A percentile compares a stretch with the other conserved stretches of the same genome.
Evolutionary conservation across 768 basidiomycete genomes (phyloP).

Genomic region (Leccinum ochraceum): DNA sequence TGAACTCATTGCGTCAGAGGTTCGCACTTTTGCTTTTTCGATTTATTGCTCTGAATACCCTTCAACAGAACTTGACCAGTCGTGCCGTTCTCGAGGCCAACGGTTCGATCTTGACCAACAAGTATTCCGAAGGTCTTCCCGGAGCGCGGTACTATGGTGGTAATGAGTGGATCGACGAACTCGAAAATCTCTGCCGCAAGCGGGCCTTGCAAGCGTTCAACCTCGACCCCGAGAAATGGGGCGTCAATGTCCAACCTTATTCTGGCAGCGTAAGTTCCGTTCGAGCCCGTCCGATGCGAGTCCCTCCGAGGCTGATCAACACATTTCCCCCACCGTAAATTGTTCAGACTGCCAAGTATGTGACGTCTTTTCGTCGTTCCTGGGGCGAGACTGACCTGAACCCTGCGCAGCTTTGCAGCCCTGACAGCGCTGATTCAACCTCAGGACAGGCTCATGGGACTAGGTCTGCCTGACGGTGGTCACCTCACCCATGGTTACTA

Average conservation of each 20-base stretch:
- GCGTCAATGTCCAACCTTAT: constrained; percentile 99
- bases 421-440: constrained; percentile 95
- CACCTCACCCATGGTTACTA: constrained; percentile 98
- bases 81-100: constrained; percentile 97
- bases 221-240: constrained; percentile 92
- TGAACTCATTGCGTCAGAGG: constrained; percentile 99
- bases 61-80: constrained; percentile 89
- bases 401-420: constrained; percentile 78
- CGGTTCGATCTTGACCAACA: constrained; percentile 98
- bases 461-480: constrained; percentile 96
- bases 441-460: constrained; percentile 98
- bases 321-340: background rate
- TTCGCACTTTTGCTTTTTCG: constrained; percentile 34
- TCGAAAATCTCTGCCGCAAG: constrained; percentile 92
- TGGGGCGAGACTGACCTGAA: constrained; percentile 14
- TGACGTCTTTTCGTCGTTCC: constrained; percentile 12
- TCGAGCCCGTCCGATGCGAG: constrained; percentile 14
- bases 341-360: constrained; percentile 85
- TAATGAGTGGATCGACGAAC: constrained; percentile 97
- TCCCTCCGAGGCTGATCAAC: constrained; percentile 14
- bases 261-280: constrained; percentile 76
- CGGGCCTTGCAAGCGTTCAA: constrained; percentile 96
- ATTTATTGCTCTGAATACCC: background rate
- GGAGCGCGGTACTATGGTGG: constrained; percentile 96
- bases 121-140: constrained; percentile 99